Conservation (phyloP, 1,284 basidiomycete genomes). For the Nidula niveotomentosa region DNA sequence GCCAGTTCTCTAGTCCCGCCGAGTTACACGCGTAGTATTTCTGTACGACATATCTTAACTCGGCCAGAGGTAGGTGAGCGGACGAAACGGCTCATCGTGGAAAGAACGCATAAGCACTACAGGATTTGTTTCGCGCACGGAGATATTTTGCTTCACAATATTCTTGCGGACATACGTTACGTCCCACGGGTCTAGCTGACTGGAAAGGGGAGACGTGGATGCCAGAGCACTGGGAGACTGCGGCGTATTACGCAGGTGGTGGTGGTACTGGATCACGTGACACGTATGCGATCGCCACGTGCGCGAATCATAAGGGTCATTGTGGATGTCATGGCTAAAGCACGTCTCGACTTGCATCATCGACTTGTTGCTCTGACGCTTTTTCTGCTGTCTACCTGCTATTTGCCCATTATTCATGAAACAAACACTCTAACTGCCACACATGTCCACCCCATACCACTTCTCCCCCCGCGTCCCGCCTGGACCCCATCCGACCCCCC, state of each 20-base stretch:
- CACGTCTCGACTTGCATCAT: too few species aligned
- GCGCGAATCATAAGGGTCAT: too few species aligned
- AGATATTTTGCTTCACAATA: slow-evolving; percentile 21
- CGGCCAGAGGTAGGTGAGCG: background rate
- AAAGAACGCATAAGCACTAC: slow-evolving; percentile 8
- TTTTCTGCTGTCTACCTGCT: too few species aligned
- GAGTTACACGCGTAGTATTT: slow-evolving; percentile 11
- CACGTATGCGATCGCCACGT: too few species aligned
- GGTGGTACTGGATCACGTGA: too few species aligned
- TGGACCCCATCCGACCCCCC: slow-evolving; percentile 22
- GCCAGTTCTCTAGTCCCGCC: slow-evolving; percentile 9
- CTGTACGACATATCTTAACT: slow-evolving; percentile 2
- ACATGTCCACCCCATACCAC: slow-evolving; percentile 7
- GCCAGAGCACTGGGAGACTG: slow-evolving; percentile 27
- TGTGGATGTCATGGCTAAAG: too few species aligned
- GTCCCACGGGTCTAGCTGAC: slow-evolving; percentile 20
- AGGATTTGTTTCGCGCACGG: slow-evolving; percentile 20
- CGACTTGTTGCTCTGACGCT: too few species aligned
- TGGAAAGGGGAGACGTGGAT: slow-evolving; percentile 27
- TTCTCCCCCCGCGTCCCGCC: slow-evolving; percentile 16
- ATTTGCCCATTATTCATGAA: too few species aligned
- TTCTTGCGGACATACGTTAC: slow-evolving; percentile 19
- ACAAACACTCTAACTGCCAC: background rate
- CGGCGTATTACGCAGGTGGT: slow-evolving; percentile 3
- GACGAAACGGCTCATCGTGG: background rate